These are phyloP conservation scores for Heterococcus sp. DNA, from an alignment of 108 stramenopile species.

Conservation along the genomic window DNA sequence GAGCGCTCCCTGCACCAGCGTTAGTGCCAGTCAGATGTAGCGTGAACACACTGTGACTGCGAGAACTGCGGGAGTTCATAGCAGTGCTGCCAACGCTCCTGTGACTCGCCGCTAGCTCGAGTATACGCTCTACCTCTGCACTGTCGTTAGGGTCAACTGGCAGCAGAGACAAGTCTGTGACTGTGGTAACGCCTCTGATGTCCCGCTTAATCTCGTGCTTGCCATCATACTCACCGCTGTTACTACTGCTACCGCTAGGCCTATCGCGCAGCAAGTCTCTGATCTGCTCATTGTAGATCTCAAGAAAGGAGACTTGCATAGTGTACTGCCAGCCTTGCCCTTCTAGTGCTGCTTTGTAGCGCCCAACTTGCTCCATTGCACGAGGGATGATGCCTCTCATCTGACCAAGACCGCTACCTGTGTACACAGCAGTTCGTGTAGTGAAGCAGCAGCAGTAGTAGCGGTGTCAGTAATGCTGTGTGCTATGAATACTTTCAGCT, in stretches of 20 bases:
- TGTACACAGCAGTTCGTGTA: too few species aligned
- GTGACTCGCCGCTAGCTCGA: conserved; percentile 37
- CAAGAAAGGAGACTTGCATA: conserved; percentile 52
- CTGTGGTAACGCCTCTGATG: too few species aligned
- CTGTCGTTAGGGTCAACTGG: too few species aligned
- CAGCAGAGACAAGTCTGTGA: too few species aligned
- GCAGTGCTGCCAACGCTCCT: conserved; percentile 52
- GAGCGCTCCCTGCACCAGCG: not conserved
- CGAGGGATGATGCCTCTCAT: conserved; percentile 93
- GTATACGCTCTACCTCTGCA: conserved; percentile 56
- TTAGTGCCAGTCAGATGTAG: conserved; percentile 48
- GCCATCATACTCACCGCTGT: too few species aligned
- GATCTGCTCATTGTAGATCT: conserved; percentile 37
- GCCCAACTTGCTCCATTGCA: conserved; percentile 72
- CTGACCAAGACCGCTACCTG: conserved; percentile 72
- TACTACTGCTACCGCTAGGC: too few species aligned
- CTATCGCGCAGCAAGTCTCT: conserved; percentile 25
- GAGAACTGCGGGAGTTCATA: conserved; percentile 77
- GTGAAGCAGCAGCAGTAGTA: too few species aligned
- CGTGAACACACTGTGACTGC: conserved; percentile 91
- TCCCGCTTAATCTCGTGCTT: too few species aligned
- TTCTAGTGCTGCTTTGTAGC: conserved; percentile 70
- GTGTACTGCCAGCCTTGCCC: conserved; percentile 88
- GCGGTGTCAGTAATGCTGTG: too few species aligned
- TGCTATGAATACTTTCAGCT: too few species aligned